Base-by-base conservation (phyloP, 495 filamentous ascomycete genomes). In the Lichina pygmaea region DNA sequence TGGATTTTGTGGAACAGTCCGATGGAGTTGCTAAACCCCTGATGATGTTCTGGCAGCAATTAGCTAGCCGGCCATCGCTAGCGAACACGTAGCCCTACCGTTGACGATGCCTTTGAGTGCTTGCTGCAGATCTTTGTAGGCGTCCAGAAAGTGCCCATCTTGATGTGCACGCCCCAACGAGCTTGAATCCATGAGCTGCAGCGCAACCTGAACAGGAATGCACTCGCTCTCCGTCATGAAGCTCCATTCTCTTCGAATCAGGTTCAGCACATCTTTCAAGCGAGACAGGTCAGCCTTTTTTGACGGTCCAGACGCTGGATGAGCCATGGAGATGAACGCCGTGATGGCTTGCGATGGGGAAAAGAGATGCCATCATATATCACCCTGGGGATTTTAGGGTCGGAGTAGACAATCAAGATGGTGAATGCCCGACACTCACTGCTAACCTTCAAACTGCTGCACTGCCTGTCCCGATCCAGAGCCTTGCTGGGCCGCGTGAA, bases 1-100 rank as follows among this genome's bases (percentile, higher is more conserved):
- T 95, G 89, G 47, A 99, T 95, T 61, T 86, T 93, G 61, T 99
- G 91, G 54, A 93, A 99, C 12, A 86, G 93, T 57, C 89, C 91
- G 46, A 99, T 95, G 38, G 85, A 93, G 60, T 84, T 94, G 57
- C 94, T 99, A 67, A 99, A 99, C 33, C 85, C 89, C 59, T 99
- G 89, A 52, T 95, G 86, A 55, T 99, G 86, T 61, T 95, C 86
- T 75, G 12, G n/a, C 33, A 8, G 44, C 7, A 39, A 11, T 15
- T 43, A 36, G 36, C 40, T 32, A 32, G 11, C 12, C 1, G 31
- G 13, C 24, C 31, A 6, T 8, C 34, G 8, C 7, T 11, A n/a
- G 36, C 6, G 31, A 8, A 10, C 12, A 17, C 10, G 11, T 33
- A 12, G 33, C 32, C 15, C 47, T 51, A 68, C 64, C 71, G 59